Evolutionary conservation across 2,329 filamentous ascomycete species (phyloP).

Genomic region (Aspergillus glaucus): DNA sequence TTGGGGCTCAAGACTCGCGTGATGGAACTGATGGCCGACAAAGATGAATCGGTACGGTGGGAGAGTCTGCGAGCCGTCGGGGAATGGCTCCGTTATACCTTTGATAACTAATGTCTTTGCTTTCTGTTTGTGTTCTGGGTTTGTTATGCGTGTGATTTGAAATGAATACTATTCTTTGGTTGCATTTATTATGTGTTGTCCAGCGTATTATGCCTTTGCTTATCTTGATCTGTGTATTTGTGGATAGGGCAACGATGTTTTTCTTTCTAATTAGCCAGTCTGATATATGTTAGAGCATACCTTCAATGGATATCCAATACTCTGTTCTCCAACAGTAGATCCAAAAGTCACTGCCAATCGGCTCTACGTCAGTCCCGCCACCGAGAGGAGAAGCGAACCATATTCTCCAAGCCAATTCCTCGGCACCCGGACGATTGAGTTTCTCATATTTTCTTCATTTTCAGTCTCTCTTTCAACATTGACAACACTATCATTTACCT

Average conservation of each 20-base stretch:
- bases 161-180: too few relatives aligned
- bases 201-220: too few relatives aligned
- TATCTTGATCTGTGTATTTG: too few relatives aligned
- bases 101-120: slow-evolving; percentile 41
- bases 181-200: too few relatives aligned
- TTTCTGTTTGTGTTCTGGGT: neutral
- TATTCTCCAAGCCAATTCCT: slow-evolving; percentile 8
- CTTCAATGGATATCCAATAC: slow-evolving; percentile 12
- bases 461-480: slow-evolving; percentile 2
- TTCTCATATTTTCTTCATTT: too few relatives aligned
- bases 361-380: neutral
- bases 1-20: slow-evolving; percentile 77
- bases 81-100: slow-evolving; percentile 68
- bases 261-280: too few relatives aligned
- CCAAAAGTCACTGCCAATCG: too few relatives aligned
- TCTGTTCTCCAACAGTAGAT: neutral
- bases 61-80: slow-evolving; percentile 82
- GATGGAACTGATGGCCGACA: slow-evolving; percentile 89
- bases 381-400: neutral
- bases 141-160: too few relatives aligned
- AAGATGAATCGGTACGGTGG: slow-evolving; percentile 84
- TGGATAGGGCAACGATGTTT: too few relatives aligned
- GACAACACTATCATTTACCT: too few relatives aligned
- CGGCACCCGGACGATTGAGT: neutral
- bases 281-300: neutral